These are phyloP conservation scores for Leccinellum albellum DNA, from an alignment of 768 basidiomycete species.

Conservation along the genomic window DNA sequence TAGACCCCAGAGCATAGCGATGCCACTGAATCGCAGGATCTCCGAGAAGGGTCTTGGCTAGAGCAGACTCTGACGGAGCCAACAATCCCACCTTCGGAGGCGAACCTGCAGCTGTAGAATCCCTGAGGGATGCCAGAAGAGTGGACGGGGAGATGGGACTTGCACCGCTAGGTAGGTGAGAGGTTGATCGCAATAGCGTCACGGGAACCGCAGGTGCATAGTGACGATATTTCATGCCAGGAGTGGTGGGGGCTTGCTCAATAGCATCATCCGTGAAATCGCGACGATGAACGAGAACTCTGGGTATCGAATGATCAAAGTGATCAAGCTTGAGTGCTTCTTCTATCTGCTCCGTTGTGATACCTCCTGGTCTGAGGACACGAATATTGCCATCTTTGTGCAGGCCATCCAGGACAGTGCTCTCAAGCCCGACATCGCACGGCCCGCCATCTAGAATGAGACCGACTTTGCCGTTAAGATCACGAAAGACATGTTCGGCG, in stretches of 20 bases:
- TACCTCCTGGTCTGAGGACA: slow-evolving; percentile 86
- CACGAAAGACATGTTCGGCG: slow-evolving; percentile 77
- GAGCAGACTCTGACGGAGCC: slow-evolving; percentile 53
- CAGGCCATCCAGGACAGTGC: slow-evolving; percentile 91
- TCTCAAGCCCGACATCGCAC: slow-evolving; percentile 89
- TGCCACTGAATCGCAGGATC: slow-evolving; percentile 49
- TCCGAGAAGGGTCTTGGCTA: slow-evolving; percentile 29
- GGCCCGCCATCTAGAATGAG: slow-evolving; percentile 90
- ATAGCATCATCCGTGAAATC: slow-evolving; percentile 70
- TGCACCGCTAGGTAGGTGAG: slow-evolving; percentile 38
- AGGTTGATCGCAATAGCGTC: slow-evolving; percentile 57
- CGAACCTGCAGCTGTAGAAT: slow-evolving; percentile 3
- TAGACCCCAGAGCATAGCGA: slow-evolving; percentile 48
- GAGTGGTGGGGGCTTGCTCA: slow-evolving; percentile 84
- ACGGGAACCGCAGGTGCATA: slow-evolving; percentile 92
- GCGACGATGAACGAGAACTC: slow-evolving; percentile 72
- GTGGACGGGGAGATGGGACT: slow-evolving; percentile 28
- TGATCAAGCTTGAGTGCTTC: slow-evolving; percentile 46
- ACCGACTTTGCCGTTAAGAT: slow-evolving; percentile 69
- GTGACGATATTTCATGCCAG: slow-evolving; percentile 98
- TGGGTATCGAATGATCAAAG: slow-evolving; percentile 39
- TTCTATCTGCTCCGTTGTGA: slow-evolving; percentile 86
- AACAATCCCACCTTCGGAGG: slow-evolving; percentile 61
- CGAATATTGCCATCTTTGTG: slow-evolving; percentile 71
- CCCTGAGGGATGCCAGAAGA: slow-evolving; percentile 44